phyloP scores from a whole-genome alignment of 202 grass and related monocot species.

The Carex arenaria region DNA sequence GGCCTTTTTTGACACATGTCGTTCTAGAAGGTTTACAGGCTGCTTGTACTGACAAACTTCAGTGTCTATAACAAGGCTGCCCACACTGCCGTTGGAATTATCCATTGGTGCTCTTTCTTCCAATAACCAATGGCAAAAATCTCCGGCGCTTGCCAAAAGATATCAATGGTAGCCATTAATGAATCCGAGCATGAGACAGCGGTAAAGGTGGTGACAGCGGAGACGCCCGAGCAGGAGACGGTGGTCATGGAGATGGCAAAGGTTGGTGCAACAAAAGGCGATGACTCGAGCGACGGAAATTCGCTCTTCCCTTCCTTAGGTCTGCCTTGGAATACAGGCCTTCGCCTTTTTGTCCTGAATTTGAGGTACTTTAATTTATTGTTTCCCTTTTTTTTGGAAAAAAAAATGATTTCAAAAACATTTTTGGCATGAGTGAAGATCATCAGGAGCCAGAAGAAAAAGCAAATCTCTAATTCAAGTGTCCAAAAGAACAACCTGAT shows the following conservation, averaged over 20 bases:
- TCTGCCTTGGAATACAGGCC: conserved; percentile 49
- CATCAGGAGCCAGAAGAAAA: background rate
- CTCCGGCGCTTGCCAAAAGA: background rate
- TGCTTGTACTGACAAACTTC: conserved; percentile 1
- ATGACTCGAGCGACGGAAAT: background rate
- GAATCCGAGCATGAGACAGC: background rate
- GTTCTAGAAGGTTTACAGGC: background rate
- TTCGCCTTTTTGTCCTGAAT: conserved; percentile 75
- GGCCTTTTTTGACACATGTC: conserved; percentile 6
- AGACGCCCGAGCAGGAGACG: background rate
- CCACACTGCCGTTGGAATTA: background rate
- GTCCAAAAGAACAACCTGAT: background rate
- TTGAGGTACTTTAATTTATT: conserved; percentile 43
- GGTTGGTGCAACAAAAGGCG: background rate
- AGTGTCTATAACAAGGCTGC: background rate
- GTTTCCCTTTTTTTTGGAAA: background rate
- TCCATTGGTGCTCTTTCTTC: background rate
- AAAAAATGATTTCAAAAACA: background rate
- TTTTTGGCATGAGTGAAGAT: background rate
- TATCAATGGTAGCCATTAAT: background rate
- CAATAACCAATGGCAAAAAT: background rate
- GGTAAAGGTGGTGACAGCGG: background rate
- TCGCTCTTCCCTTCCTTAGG: conserved; percentile 25
- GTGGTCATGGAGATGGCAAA: background rate
- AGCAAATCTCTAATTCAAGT: background rate